Base-by-base conservation (phyloP, 2,329 filamentous ascomycete species). In the Penicillium sp. region DNA sequence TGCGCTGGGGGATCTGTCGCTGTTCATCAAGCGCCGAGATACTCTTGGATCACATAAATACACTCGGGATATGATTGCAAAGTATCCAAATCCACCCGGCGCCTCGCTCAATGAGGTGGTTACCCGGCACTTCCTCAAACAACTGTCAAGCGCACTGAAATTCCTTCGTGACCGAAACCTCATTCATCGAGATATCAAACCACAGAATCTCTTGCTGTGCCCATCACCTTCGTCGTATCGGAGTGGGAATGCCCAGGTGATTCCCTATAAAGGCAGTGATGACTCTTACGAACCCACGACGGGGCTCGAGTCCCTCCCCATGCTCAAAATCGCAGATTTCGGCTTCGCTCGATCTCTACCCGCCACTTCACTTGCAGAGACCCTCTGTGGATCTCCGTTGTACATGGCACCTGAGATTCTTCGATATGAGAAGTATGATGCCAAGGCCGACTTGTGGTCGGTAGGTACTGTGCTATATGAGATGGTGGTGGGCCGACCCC, bases 401-500 rank as follows among this genome's bases (percentile, higher is more conserved):
- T 99, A 99, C 78, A 99, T 99, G 94, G 94, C 94, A 0, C 94
- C 94, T 4, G 94, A 99, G 78, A 99, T 99, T 63, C 81, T 99
- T 61, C 88, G 93, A 59, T 99, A 97, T 69, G 93, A 99, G 74
- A 93, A 93, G 70, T 99, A 99, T 75, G 93, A 96, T 77, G 91
- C 93, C 62, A 96, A 96, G 75, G 93, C 93, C 47, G 94, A 99
- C 78, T 79, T 99, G 35, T 99, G 94, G 94, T 99, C 94, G 23
- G 91, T 97, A 35, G 94, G 94, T 50, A 96, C 94, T 19, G 94
- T 99, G 9, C 79, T 96, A 25, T 96, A 91, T 72, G 94, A 99
- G 77, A 96, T 99, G 93, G 86, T 94, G 60, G 90, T 88, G 7
- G 93, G 93, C 53, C 89, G 86, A 61, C 92, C 94, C 23, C 94